Evolutionary conservation across 768 basidiomycete genomes (phyloP).

Genomic region (Pholiota microspora): DNA sequence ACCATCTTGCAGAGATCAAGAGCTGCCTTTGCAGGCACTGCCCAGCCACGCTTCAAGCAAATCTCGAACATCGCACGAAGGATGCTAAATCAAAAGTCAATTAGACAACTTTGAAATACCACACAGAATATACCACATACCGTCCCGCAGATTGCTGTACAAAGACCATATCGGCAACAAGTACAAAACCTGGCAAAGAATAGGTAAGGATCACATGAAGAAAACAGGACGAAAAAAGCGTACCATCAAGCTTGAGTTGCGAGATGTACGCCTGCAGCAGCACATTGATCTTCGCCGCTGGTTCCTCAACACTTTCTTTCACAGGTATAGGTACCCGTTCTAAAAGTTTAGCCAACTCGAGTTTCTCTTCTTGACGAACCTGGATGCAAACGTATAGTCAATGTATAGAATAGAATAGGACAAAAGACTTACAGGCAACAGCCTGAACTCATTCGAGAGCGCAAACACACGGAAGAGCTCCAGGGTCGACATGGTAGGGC

Average conservation of each 20-base stretch:
- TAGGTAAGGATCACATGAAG: not conserved
- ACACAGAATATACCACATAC: conserved; percentile 28
- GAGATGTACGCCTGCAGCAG: conserved; percentile 94
- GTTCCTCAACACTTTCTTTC: conserved; percentile 95
- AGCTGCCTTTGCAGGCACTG: conserved; percentile 86
- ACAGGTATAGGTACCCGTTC: conserved; percentile 97
- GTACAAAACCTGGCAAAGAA: conserved; percentile 61
- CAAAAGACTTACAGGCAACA: conserved; percentile 61
- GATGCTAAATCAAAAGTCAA: conserved; percentile 48
- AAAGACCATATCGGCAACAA: conserved; percentile 93
- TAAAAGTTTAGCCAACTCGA: conserved; percentile 85
- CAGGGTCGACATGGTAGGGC: conserved; percentile 80
- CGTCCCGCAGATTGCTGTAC: conserved; percentile 97
- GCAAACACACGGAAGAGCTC: conserved; percentile 97
- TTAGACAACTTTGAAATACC: not conserved
- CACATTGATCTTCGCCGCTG: conserved; percentile 96
- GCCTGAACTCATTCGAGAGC: conserved; percentile 92
- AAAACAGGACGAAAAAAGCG: conserved; percentile 9
- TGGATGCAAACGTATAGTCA: conserved; percentile 20
- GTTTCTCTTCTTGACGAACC: conserved; percentile 86
- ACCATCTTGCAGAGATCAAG: conserved; percentile 97
- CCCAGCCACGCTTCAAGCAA: conserved; percentile 98
- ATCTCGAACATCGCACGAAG: conserved; percentile 97
- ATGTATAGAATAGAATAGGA: not conserved
- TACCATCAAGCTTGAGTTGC: conserved; percentile 86